Conservation (phyloP, 73 alveolate genomes). For the Paramecium sexaurelia region DNA sequence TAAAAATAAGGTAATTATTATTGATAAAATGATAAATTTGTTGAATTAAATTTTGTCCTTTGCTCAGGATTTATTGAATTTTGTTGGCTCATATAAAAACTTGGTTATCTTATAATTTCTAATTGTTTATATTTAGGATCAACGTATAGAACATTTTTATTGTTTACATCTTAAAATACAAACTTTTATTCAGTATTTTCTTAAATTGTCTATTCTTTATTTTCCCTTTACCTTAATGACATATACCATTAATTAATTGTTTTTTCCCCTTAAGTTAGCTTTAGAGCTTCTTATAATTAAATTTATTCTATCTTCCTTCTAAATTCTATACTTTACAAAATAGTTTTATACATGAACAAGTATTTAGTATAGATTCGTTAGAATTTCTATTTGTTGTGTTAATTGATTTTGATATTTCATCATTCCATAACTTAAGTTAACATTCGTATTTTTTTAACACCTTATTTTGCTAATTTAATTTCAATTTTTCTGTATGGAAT, state of each 20-base stretch:
- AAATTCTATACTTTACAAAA: background rate
- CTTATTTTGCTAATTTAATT: background rate
- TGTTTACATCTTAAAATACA: background rate
- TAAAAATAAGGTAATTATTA: background rate
- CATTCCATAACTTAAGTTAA: background rate
- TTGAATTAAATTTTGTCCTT: background rate
- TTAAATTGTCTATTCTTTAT: background rate
- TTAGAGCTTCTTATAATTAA: slow-evolving; percentile 3
- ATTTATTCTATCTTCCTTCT: background rate
- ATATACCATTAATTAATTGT: slow-evolving; percentile 14
- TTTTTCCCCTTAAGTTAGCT: background rate
- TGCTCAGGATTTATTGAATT: background rate
- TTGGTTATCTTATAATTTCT: background rate
- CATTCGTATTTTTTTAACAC: background rate
- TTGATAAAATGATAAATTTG: background rate
- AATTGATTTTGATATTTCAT: background rate
- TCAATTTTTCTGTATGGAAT: background rate
- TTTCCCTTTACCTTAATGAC: background rate
- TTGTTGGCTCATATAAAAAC: background rate
- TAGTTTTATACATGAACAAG: background rate
- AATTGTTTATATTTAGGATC: background rate
- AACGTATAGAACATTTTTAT: background rate
- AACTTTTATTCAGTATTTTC: background rate
- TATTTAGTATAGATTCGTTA: background rate
- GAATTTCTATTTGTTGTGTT: background rate